Evolutionary conservation across 73 alveolate genomes (phyloP), one percentile per base, ranked within the genome.

Genomic region (Urostyla sp.): DNA sequence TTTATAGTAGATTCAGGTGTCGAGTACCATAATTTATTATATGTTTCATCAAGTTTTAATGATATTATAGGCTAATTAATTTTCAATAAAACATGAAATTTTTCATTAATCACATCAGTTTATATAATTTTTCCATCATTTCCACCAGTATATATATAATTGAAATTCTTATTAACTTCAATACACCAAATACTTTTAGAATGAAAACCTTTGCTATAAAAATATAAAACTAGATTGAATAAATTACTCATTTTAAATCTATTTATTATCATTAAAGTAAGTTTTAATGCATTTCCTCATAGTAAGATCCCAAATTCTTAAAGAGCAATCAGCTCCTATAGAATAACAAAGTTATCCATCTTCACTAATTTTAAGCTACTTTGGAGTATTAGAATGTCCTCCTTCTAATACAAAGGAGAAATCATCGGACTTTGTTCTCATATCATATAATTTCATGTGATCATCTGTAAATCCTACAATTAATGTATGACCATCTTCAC

Each of bases 381-480:
- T 69, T 10, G 49, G 27, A 2, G 30, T 20, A 48, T 69, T 69
- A 3, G 67, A 24, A 49, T 69, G 83, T 26, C 49, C 83, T 69
- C 83, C 83, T 13, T 28, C 11, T 0, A 69, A 27, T 27, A 46
- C 54, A 45, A 69, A 48, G 56, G 10, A 7, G 34, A 10, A 7
- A 2, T 24, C 26, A 7, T 48, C n/a, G 34, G 31, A 38, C 34
- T 48, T 49, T 2, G 48, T 69, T 49, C 83, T 69, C 48, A 69
- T n/a, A 48, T 69, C 83, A 4, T 46, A 46, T 4, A 69, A 24
- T 46, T 40, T 69, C 5, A 69, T 45, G 2, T 10, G 43, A 18
- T 69, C 83, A 49, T 69, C 83, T 6, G 83, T 69, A 49, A n/a
- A 69, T 6, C 72, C 67, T 10, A 69, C 48, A 24, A 69, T 69